Conservation (phyloP, 208 protist species). For the Wallacemonas rigidus region DNA sequence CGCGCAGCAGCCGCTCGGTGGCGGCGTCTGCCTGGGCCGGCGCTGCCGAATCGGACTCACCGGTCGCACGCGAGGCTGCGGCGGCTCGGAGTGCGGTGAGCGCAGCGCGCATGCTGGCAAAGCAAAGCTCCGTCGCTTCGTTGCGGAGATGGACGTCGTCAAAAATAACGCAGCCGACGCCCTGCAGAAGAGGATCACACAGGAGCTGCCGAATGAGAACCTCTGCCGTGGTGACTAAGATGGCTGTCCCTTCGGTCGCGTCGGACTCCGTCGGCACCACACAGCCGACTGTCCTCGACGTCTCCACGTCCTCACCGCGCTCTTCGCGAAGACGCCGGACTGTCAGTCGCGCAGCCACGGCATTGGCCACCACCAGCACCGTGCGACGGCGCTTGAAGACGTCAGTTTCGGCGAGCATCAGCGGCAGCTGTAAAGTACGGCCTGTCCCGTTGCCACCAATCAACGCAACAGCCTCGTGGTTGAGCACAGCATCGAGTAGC, state of each 20-base stretch:
- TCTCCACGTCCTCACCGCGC: constrained; percentile 66
- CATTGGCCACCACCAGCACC: constrained; percentile 70
- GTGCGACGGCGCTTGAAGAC: constrained; percentile 75
- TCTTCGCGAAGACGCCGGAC: constrained; percentile 79
- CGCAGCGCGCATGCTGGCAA: constrained; percentile 59
- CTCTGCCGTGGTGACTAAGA: constrained; percentile 81
- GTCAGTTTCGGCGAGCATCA: constrained; percentile 85
- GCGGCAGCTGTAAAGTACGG: constrained; percentile 75
- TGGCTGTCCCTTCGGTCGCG: constrained; percentile 48
- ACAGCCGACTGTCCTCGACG: constrained; percentile 46
- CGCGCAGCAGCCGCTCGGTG: constrained; percentile 31
- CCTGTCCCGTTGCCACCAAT: constrained; percentile 62
- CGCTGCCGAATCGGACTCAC: background rate
- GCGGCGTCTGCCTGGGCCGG: background rate
- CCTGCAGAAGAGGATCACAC: constrained; percentile 75
- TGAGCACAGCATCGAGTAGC: constrained; percentile 72
- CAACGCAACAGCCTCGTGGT: constrained; percentile 58
- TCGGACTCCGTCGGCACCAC: constrained; percentile 48
- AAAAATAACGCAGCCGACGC: constrained; percentile 78
- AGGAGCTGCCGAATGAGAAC: constrained; percentile 83
- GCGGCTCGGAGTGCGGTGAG: constrained; percentile 24
- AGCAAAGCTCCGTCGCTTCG: constrained; percentile 69
- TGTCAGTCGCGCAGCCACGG: constrained; percentile 54
- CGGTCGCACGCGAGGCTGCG: too few species aligned
- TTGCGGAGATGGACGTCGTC: constrained; percentile 82